A percentile compares a stretch with the other conserved stretches of the same genome.
Evolutionary conservation across 2,329 filamentous ascomycete species (phyloP).

Genomic region (Verticillium nubilum): DNA sequence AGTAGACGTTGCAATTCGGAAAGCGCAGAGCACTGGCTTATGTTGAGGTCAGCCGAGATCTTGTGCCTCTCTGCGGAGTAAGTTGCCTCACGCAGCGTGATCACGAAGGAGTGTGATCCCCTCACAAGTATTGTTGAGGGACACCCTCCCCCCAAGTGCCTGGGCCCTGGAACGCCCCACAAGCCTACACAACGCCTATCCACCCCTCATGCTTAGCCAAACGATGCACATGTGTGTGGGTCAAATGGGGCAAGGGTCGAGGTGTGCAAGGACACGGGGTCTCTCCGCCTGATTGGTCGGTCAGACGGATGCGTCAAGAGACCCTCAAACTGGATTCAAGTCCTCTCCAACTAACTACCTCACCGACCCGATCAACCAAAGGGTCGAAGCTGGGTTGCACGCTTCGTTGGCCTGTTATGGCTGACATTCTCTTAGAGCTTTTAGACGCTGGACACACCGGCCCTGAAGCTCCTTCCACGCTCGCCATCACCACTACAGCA

Average conservation of each 20-base stretch:
- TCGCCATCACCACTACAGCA: background rate
- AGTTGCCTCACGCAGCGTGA: background rate
- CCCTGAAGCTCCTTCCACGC: constrained; percentile 2
- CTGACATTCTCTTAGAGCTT: constrained; percentile 71
- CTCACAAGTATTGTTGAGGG: background rate
- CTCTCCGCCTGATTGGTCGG: background rate
- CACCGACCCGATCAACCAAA: background rate
- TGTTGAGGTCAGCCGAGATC: background rate
- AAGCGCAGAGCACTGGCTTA: background rate
- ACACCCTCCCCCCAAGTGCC: no score
- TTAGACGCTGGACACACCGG: constrained; percentile 23
- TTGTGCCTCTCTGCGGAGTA: background rate
- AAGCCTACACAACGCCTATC: background rate
- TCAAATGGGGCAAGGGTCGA: background rate
- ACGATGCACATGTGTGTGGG: background rate
- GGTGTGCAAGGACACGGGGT: background rate
- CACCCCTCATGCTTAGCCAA: background rate
- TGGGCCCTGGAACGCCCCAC: background rate
- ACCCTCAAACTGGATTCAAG: background rate
- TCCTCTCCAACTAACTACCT: background rate
- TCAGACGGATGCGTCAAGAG: background rate
- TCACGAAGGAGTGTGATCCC: background rate
- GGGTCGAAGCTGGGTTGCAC: background rate
- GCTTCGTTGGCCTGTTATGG: constrained; percentile 39
- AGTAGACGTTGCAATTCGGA: background rate